These are phyloP conservation scores for Exophiala sp. DNA, from an alignment of 2,329 filamentous ascomycete genomes.

Conservation along the genomic window DNA sequence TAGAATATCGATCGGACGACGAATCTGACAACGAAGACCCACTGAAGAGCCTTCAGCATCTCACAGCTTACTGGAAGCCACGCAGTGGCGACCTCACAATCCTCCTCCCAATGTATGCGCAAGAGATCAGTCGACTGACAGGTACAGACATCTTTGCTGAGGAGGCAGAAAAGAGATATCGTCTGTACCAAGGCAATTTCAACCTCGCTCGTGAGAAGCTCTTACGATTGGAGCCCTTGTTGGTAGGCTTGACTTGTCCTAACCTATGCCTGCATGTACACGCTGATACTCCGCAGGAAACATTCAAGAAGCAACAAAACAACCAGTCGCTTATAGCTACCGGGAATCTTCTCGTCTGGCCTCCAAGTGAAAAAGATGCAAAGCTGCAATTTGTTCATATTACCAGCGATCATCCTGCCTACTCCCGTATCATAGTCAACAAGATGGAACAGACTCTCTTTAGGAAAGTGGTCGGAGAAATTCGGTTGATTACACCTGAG, in stretches of 20 bases:
- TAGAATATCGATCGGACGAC: constrained; percentile 22
- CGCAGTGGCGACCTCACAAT: constrained; percentile 22
- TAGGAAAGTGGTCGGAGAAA: constrained; percentile 20
- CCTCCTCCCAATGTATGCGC: constrained; percentile 20
- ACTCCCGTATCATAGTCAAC: constrained; percentile 19
- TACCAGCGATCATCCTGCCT: constrained; percentile 8
- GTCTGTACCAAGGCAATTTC: constrained; percentile 23
- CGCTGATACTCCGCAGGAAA: constrained; percentile 12
- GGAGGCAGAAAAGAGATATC: constrained; percentile 20
- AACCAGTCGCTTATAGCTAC: constrained; percentile 8
- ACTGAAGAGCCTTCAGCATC: constrained; percentile 14
- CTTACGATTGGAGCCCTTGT: constrained; percentile 22
- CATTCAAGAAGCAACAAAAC: constrained; percentile 12
- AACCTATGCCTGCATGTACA: neutral
- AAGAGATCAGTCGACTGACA: constrained; percentile 21
- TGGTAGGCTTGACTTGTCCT: constrained; percentile 12
- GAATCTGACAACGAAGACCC: constrained; percentile 21
- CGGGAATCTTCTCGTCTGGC: constrained; percentile 19
- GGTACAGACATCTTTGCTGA: constrained; percentile 22
- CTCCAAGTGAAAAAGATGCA: constrained; percentile 9
- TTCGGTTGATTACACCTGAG: constrained; percentile 5
- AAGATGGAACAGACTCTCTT: constrained; percentile 13
- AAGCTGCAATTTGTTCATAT: constrained; percentile 17
- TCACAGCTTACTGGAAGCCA: constrained; percentile 25
- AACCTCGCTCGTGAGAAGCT: constrained; percentile 22